Evolutionary conservation across 441 rosid genomes (phyloP), one percentile per base, ranked within the genome.

Genomic region (Pelargonium myrrhifolium): DNA sequence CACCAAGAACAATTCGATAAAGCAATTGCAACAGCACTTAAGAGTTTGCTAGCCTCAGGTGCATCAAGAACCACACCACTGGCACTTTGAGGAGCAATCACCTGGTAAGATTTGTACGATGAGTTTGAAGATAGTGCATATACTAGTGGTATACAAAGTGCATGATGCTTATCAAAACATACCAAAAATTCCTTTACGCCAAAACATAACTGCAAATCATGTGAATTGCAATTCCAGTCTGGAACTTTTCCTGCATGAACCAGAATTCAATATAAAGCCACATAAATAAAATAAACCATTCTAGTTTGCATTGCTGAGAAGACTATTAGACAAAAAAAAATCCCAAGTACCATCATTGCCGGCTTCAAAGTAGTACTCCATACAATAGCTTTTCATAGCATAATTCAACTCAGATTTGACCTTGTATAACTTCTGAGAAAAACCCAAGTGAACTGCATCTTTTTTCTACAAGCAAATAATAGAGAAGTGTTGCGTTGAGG

Each of bases 171-270:
- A 65, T 51, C 11, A 58, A 70, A 68, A 66, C 72, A 62, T 84
- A 95, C 99, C 96, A 95, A 75, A 84, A 95, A 95, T 42, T 88
- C 97, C 70, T 88, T 84, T 60, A 90, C 96, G 68, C 97, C 99
- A 86, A 95, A 95, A 80, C 93, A 85, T 68, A 95, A 82, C 78
- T 95, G 99, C 83, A 95, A 80, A 87, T 92, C 93, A 80, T 95
- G 98, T 78, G 83, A 76, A 56, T 55, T 74, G 72, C 58, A 76
- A 79, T 80, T 78, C 99, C 96, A 88, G 56, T 86, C 88, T 31
- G 68, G 71, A 73, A 69, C 40, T 83, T 86, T 85, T 18, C 81
- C 97, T 92, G 86, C 72, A 72, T 67, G 81, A 78, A 75, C 62
- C 70, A 81, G 65, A 75, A 74, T 72, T 75, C 68, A 82, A 61